Evolutionary conservation across 176 grass and related monocot species (phyloP), one percentile per base, ranked within the genome.

Genomic region (Musa troglodytarum): DNA sequence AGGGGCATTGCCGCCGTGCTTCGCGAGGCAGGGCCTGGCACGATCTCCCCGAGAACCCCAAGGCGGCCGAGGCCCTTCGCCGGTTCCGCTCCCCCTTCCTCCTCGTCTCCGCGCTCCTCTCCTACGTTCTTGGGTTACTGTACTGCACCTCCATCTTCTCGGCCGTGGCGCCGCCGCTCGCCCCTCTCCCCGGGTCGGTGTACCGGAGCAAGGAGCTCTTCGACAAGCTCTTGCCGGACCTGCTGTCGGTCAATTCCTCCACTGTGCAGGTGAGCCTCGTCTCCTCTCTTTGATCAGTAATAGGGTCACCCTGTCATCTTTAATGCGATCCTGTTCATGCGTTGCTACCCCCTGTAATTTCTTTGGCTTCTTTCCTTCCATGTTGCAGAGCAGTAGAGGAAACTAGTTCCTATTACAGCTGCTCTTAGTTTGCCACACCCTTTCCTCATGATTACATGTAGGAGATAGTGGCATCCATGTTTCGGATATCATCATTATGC

Each of bases 141-240:
- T 65, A 25, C 4, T 77, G 75, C 59, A 4, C 75, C 11, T 63
- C 43, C 21, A 19, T 22, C 20, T 24, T 77, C 11, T 65, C 75
- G 26, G 25, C 23, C 9, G 8, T 11, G 55, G 19, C 16, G 26
- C 55, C 54, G 26, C 25, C 55, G 20, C 21, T 11, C 1, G 7
- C 75, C 16, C 34, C 68, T 15, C 43, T 17, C 0, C 49, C 43
- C 11, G 75, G 75, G 1, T 77, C 58, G 20, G 75, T 77, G 49
- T 77, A 77, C 17, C 75, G 75, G 59, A 77, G 75, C 75, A 63
- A 24, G 49, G 75, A 77, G 59, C 43, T 77, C 15, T 77, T 77
- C 21, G 10, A 65, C 2, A 65, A 50, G 61, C 61, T 77, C 49
- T 65, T 63, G 75, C 75, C 75, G 28, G 49, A 77, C 5, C 65